These are phyloP conservation scores for Fraxinus cuspidata DNA, from an alignment of 257 asterid genomes.

Conservation along the genomic window DNA sequence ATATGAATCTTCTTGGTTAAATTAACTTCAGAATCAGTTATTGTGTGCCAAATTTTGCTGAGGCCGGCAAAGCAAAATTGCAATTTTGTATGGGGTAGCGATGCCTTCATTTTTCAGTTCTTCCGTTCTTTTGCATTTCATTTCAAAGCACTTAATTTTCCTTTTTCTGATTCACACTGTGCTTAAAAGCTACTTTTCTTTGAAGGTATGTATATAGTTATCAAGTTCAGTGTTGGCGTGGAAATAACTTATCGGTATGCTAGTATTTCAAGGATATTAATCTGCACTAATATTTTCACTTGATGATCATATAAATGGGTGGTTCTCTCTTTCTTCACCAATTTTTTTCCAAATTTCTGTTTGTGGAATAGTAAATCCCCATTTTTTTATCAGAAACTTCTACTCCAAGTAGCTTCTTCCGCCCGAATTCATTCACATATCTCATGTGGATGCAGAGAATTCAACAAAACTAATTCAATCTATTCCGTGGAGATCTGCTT, in stretches of 20 bases:
- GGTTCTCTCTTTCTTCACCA: not conserved
- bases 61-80: not conserved
- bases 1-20: not conserved
- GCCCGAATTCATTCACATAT: not conserved
- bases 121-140: not conserved
- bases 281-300: not conserved
- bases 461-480: conserved; percentile 47
- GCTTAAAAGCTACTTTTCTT: too few species aligned
- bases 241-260: not conserved
- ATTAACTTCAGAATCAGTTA: not conserved
- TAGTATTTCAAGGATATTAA: not conserved
- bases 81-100: not conserved
- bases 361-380: not conserved
- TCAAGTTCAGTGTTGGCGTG: not conserved
- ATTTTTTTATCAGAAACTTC: not conserved
- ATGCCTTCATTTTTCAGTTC: not conserved
- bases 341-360: conserved; percentile 1
- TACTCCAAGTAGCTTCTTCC: conserved; percentile 2
- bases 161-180: too few species aligned
- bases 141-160: too few species aligned
- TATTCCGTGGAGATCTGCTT: conserved; percentile 41
- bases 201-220: too few species aligned
- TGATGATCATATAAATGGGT: not conserved
- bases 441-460: conserved; percentile 37
- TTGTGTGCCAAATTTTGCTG: not conserved